Percentiles rank a stretch among this genome's conserved stretches.
Evolutionary conservation across 768 basidiomycete genomes (phyloP).

Genomic region (Boletus vermiculosoides): DNA sequence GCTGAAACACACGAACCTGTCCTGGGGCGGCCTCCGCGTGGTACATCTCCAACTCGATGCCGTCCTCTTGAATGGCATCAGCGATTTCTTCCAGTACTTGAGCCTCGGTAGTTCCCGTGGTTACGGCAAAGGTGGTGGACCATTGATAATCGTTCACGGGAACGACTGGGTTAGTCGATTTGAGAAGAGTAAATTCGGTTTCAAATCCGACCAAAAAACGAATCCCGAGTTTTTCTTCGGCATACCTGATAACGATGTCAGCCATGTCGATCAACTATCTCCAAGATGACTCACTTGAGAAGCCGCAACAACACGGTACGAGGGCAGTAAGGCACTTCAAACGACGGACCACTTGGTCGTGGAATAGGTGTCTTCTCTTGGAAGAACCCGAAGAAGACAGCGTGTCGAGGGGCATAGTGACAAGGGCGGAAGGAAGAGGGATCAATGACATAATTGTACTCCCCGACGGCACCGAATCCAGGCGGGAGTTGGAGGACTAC

Average conservation of each 20-base stretch:
- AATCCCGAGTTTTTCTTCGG: constrained; percentile 32
- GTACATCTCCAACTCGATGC: constrained; percentile 64
- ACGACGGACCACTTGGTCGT: constrained; percentile 29
- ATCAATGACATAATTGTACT: constrained; percentile 61
- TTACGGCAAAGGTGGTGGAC: constrained; percentile 37
- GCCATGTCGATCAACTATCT: neutral
- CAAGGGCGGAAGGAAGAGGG: constrained; percentile 49
- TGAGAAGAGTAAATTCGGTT: constrained; percentile 67
- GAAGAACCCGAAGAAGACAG: constrained; percentile 66
- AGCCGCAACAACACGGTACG: constrained; percentile 53
- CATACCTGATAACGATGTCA: constrained; percentile 29
- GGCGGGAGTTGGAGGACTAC: constrained; percentile 45
- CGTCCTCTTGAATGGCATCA: constrained; percentile 43
- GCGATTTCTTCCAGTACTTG: constrained; percentile 58
- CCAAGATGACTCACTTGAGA: constrained; percentile 38
- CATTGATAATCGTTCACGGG: constrained; percentile 50
- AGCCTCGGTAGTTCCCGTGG: constrained; percentile 46
- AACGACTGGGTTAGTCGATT: constrained; percentile 44
- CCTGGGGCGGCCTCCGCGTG: constrained; percentile 72
- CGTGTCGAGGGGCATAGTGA: constrained; percentile 59
- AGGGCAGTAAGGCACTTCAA: constrained; percentile 57
- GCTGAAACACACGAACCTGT: constrained; percentile 41
- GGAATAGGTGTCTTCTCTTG: constrained; percentile 51
- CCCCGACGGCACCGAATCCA: constrained; percentile 55
- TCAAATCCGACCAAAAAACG: constrained; percentile 68